A percentile compares a stretch with the other conserved stretches of the same genome.
phyloP scores from a whole-genome alignment of 1,284 basidiomycete genomes.

The Apiotrichum sp. region DNA sequence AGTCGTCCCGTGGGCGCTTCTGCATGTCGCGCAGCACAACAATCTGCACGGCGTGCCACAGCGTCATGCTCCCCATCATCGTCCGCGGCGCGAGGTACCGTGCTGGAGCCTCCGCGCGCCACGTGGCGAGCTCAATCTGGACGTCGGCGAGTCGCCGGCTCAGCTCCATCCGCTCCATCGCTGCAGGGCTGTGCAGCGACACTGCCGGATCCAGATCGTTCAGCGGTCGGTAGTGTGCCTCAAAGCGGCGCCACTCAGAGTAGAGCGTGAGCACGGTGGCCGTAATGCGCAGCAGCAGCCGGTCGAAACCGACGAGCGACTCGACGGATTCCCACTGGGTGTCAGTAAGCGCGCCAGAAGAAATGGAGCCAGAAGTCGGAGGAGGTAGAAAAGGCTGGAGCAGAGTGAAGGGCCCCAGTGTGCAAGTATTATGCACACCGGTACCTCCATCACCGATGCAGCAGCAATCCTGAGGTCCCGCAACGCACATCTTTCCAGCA shows the following conservation, averaged over 20 bases:
- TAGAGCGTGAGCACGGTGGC: slow-evolving; percentile 12
- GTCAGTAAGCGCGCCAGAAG: no score
- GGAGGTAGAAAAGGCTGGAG: no score
- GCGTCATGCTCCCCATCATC: slow-evolving; percentile 27
- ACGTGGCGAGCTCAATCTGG: slow-evolving; percentile 16
- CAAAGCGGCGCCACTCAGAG: slow-evolving; percentile 14
- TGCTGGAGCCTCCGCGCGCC: slow-evolving; percentile 17
- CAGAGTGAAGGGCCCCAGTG: no score
- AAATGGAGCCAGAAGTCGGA: no score
- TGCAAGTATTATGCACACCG: no score
- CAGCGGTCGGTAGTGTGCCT: slow-evolving; percentile 17
- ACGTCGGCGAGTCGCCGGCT: slow-evolving; percentile 12
- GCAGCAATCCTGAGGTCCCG: no score
- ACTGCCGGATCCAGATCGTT: slow-evolving; percentile 14
- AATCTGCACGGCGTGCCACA: slow-evolving; percentile 35
- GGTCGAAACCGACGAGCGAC: slow-evolving; percentile 28
- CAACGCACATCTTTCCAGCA: no score
- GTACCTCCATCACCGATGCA: no score
- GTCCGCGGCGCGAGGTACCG: slow-evolving; percentile 23
- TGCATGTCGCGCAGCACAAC: slow-evolving; percentile 28
- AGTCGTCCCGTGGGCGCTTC: slow-evolving; percentile 19
- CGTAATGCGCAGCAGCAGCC: slow-evolving; percentile 20
- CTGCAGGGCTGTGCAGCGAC: slow-evolving; percentile 12
- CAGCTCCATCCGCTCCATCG: slow-evolving; percentile 15
- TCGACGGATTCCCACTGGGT: slow-evolving; percentile 32